These are phyloP conservation scores for Talaromyces sp. DNA, from an alignment of 2,329 filamentous ascomycete species.

Conservation along the genomic window DNA sequence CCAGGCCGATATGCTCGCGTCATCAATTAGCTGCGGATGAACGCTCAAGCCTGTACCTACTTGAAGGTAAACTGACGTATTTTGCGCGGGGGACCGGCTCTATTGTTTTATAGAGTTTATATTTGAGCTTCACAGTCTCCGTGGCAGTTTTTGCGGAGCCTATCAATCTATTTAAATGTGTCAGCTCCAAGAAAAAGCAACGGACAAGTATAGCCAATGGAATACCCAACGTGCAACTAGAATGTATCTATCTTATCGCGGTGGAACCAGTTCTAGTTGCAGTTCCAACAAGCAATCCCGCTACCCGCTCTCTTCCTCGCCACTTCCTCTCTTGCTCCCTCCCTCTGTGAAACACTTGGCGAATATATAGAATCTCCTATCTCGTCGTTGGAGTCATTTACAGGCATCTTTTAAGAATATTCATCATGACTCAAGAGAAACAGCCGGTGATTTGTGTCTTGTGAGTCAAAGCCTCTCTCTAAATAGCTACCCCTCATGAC, in stretches of 20 bases:
- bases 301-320: background rate
- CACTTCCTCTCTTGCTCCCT: background rate
- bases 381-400: background rate
- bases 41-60: too few relatives aligned
- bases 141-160: background rate
- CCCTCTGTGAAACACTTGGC: background rate
- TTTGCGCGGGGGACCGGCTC: too few relatives aligned
- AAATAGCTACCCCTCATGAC: background rate
- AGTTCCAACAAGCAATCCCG: background rate
- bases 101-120: too few relatives aligned
- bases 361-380: background rate
- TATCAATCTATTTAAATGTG: background rate
- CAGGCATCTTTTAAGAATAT: background rate
- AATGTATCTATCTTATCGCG: constrained; percentile 15
- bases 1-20: too few relatives aligned
- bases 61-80: too few relatives aligned
- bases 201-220: background rate
- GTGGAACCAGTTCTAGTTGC: constrained; percentile 9
- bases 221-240: constrained; percentile 7
- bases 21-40: too few relatives aligned
- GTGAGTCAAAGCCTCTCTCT: constrained; percentile 44
- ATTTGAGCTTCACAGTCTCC: too few relatives aligned
- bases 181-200: too few relatives aligned
- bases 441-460: constrained; percentile 83
- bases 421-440: constrained; percentile 35